Evolutionary conservation across 345 rosid genomes (phyloP).

Genomic region (Mallotus nudiflorus): DNA sequence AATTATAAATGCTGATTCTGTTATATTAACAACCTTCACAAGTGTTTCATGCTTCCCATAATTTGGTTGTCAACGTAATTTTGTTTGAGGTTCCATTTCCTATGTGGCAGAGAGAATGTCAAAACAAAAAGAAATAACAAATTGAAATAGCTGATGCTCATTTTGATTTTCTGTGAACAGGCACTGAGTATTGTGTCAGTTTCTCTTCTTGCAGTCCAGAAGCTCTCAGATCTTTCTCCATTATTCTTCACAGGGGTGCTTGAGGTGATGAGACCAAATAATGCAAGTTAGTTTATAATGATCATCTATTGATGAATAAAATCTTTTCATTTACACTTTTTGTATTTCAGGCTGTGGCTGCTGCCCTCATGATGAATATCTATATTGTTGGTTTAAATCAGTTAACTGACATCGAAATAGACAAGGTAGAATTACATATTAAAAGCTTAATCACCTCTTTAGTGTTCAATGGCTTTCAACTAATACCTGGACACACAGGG

Average conservation of each 20-base stretch:
- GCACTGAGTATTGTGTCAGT: slow-evolving; percentile 89
- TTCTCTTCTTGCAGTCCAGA: slow-evolving; percentile 84
- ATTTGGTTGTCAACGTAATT: no score
- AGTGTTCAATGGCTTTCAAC: not conserved
- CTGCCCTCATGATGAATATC: slow-evolving; percentile 93
- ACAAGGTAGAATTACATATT: slow-evolving; percentile 57
- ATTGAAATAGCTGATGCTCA: not conserved
- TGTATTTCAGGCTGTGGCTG: slow-evolving; percentile 80
- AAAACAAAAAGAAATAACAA: not conserved
- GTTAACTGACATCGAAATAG: slow-evolving; percentile 84
- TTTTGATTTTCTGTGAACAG: slow-evolving; percentile 34
- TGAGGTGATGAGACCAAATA: slow-evolving; percentile 56
- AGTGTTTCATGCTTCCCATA: no score
- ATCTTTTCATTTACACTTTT: not conserved
- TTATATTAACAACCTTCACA: no score
- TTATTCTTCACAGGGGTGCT: slow-evolving; percentile 64
- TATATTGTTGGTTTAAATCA: slow-evolving; percentile 93
- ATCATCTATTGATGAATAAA: not conserved
- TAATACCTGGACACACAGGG: not conserved
- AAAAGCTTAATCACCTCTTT: not conserved
- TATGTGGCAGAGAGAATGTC: not conserved
- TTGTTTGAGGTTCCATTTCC: no score
- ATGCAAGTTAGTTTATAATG: slow-evolving; percentile 3
- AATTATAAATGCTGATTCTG: no score
- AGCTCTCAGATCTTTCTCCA: slow-evolving; percentile 73